Percentiles rank a stretch among this genome's conserved stretches.
Evolutionary conservation across 225 moss, liverwort and hornwort genomes (phyloP).

Genomic region (Anthoceros angustus): DNA sequence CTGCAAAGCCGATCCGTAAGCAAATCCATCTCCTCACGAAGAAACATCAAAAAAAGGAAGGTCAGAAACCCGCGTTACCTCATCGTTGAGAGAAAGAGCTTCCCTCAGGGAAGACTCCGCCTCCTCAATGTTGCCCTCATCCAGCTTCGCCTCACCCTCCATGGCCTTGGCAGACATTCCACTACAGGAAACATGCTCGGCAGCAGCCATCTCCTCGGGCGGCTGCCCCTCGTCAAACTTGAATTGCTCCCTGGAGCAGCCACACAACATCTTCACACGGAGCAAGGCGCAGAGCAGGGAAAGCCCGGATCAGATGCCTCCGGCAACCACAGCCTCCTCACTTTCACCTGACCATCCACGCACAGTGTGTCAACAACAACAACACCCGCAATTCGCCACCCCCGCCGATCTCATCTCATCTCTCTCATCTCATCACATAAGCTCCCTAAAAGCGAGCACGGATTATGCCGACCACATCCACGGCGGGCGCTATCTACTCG

Average conservation of each 20-base stretch:
- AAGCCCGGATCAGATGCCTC: background rate
- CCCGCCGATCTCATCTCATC: too few relatives aligned
- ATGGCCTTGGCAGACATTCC: slow-evolving; percentile 35
- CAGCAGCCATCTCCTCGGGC: slow-evolving; percentile 15
- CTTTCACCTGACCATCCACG: background rate
- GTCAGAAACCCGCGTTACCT: slow-evolving; percentile 18
- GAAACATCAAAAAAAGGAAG: background rate
- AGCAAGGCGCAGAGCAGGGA: background rate
- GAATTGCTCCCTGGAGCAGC: slow-evolving; percentile 44
- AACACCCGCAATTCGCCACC: too few relatives aligned
- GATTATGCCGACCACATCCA: too few relatives aligned
- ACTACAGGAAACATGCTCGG: slow-evolving; percentile 18
- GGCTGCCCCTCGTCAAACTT: slow-evolving; percentile 29
- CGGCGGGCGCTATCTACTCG: too few relatives aligned
- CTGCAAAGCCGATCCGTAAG: slow-evolving; percentile 16
- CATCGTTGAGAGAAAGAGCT: slow-evolving; percentile 43
- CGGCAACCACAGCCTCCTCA: background rate
- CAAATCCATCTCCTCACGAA: background rate
- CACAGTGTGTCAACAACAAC: background rate
- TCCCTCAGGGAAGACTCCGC: slow-evolving; percentile 50
- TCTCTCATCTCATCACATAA: too few relatives aligned
- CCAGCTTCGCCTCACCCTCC: slow-evolving; percentile 41
- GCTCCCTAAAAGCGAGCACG: too few relatives aligned
- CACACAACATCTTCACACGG: slow-evolving; percentile 37
- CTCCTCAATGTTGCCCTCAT: slow-evolving; percentile 42